Base-by-base conservation (phyloP, 2,329 filamentous ascomycete genomes). In the Cordyceps militaris region DNA sequence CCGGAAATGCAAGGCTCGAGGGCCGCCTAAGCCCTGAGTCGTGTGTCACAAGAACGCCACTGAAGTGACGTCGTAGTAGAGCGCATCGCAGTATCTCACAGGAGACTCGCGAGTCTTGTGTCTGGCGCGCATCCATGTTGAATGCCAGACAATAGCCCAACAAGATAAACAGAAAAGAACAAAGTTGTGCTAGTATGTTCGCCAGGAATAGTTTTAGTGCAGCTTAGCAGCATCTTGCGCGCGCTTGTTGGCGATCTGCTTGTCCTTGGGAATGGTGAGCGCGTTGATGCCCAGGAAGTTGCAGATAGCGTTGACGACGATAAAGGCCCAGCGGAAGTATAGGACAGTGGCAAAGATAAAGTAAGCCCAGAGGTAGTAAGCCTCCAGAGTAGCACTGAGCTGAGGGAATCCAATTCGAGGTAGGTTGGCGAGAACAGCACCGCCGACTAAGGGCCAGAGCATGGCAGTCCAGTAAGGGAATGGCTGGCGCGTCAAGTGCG, bases 381-480 rank as follows among this genome's bases (percentile, higher is more conserved):
- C 74, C 73, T 97, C 94, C 7, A 84, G 64, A 38, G 74, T 71
- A 3, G 87, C 79, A 53, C 82, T 85, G 54, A 96, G 73, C 16
- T 83, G 76, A 1, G 84, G 78, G 16, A 94, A 74, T 1, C 90
- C 91, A 44, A 97, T 69, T 48, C 82, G 80, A 5, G 93, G 93
- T 57, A 96, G 75, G 73, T 97, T 97, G 23, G 83, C 87, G 42
- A 97, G 75, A 1, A 93, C 67, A 7, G 91, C 92, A 55, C 94
- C 94, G 52, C 89, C 88, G 49, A 97, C 81, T 40, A 99, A 84
- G 8, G 94, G 94, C 34, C 83, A 84, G 38, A 97, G 80, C 82
- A 97, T 89, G 50, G 94, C 82, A 11, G 94, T 97, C 91, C 92
- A 97, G 80, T 89, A 95, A 1, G 94, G 94, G 74, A 97, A 99